These are phyloP conservation scores for Aspergillus fijiensis DNA, from an alignment of 2,329 filamentous ascomycete genomes.

Conservation along the genomic window DNA sequence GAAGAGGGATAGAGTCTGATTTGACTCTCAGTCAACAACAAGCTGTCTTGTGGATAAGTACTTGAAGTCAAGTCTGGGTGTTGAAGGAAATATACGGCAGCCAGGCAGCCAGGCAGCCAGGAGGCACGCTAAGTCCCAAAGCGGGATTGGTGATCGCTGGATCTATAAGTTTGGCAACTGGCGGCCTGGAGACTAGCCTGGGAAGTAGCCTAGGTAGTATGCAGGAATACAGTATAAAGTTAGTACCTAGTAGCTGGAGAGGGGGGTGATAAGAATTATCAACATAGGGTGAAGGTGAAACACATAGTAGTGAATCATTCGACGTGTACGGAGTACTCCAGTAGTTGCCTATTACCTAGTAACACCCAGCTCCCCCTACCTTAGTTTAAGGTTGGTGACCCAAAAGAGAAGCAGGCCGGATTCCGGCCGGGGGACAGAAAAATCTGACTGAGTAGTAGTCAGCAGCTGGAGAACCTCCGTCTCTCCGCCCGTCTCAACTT, in stretches of 20 bases:
- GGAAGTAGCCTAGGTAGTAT: background rate
- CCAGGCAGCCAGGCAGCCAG: background rate
- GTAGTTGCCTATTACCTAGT: no score
- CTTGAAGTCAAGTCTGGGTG: background rate
- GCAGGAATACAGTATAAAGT: no score
- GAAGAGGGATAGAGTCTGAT: background rate
- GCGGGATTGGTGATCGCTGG: background rate
- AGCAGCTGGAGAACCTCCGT: background rate
- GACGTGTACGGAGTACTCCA: no score
- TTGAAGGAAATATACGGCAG: background rate
- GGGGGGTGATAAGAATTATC: no score
- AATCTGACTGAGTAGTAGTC: background rate
- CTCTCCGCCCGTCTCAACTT: slow-evolving; percentile 1
- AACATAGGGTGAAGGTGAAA: background rate
- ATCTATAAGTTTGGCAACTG: background rate
- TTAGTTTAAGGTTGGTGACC: background rate
- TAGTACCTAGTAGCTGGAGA: no score
- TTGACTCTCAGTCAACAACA: background rate
- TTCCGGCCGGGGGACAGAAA: background rate
- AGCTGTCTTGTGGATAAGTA: background rate
- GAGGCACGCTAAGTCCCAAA: background rate
- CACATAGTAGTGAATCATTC: background rate
- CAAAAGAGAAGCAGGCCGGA: background rate
- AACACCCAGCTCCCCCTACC: no score
- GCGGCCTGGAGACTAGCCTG: background rate